Base-by-base conservation (phyloP, 345 rosid species). In the Eucalyptus curtisii region DNA sequence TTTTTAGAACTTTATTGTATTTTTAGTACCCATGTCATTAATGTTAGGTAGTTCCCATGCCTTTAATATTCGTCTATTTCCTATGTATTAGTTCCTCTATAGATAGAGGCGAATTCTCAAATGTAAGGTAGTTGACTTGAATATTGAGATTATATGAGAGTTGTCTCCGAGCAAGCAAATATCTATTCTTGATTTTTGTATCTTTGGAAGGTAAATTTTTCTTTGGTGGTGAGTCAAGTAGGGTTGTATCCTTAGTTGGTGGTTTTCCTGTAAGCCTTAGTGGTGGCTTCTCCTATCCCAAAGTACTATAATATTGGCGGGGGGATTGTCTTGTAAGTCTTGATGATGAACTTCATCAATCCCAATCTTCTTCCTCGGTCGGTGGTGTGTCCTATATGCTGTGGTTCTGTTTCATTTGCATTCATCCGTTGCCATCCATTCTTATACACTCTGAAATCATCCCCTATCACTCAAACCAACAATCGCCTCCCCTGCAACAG, bases 301-400 rank as follows among this genome's bases (percentile, higher is more conserved):
- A 55, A 22, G 61, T 0, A 22, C 3, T 9, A 24, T 1, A 55
- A 22, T 9, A 55, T 55, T 0, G 30, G 13, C 0, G 0, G 30
- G 61, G 24, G 61, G 61, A 9, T 55, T 0, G 0, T 24, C 61
- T 55, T 55, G 61, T 55, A 24, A 55, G 13, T 24, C 61, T 55
- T 55, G 30, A 9, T 22, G 61, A 24, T 55, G 61, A 24, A 55
- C 30, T 55, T 55, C 27, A 24, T 55, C 30, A 24, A 55, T 55
- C 61, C 30, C 3, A 24, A 55, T 55, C 13, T 55, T 55, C 13
- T 55, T 55, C 13, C 61, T 9, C 2, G 5, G 6, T 10, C 24
- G 13, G 27, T 55, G 61, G 30, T 9, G 61, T 24, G 30, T 55
- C 30, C 61, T 24, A 24, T 55, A 55, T 24, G 61, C 12, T 1